These are phyloP conservation scores for Misopates orontium DNA, from an alignment of 257 asterid species.

Conservation along the genomic window DNA sequence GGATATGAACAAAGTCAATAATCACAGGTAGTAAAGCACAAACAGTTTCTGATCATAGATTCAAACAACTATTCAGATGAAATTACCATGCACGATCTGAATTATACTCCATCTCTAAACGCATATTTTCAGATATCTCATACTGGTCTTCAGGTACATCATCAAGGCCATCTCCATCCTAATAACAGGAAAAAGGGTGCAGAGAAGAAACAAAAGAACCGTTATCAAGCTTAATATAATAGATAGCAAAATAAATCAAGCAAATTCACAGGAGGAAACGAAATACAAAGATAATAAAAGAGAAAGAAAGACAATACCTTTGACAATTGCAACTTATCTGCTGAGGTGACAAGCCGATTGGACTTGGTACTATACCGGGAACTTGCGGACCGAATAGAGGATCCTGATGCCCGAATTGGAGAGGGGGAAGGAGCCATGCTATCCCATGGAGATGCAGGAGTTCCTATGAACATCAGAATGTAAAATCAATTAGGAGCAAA, in stretches of 20 bases:
- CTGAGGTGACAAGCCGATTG: conserved; percentile 34
- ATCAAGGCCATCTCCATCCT: conserved; percentile 56
- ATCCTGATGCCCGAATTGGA: conserved; percentile 92
- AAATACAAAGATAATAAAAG: not conserved
- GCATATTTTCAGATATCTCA: conserved; percentile 83
- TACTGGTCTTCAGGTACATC: conserved; percentile 44
- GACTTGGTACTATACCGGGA: conserved; percentile 67
- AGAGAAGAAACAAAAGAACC: conserved; percentile 13
- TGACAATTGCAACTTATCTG: conserved; percentile 33
- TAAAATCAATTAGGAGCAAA: conserved; percentile 8
- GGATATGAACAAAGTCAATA: not conserved
- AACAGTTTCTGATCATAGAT: not conserved
- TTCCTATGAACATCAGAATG: conserved; percentile 30
- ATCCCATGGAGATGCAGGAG: conserved; percentile 88
- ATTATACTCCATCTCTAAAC: conserved; percentile 83
- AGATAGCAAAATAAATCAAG: conserved; percentile 17
- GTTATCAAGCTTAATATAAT: conserved; percentile 11
- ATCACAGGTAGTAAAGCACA: not conserved
- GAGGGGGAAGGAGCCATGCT: conserved; percentile 87
- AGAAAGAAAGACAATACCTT: conserved; percentile 51
- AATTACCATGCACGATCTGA: conserved; percentile 91
- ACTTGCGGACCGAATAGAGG: conserved; percentile 64
- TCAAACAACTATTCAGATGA: not conserved
- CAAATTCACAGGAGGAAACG: not conserved
- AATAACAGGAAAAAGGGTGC: conserved; percentile 28